Evolutionary conservation across 2,329 filamentous ascomycete genomes (phyloP).

Genomic region (Aspergillus tubingensis): DNA sequence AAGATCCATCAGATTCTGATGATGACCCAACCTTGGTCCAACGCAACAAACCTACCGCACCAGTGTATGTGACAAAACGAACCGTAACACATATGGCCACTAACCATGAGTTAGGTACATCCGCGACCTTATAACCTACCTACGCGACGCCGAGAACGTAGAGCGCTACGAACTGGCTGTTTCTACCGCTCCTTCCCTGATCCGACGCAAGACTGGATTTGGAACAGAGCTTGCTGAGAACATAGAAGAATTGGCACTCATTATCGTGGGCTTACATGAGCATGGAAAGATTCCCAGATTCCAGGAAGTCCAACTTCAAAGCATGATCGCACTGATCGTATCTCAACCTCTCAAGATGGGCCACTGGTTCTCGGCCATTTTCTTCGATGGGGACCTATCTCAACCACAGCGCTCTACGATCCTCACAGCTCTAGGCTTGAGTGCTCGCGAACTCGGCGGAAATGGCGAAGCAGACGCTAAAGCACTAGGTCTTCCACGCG

Average conservation of each 20-base stretch:
- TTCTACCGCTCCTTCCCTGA: conserved; percentile 72
- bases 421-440: conserved; percentile 77
- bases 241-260: conserved; percentile 73
- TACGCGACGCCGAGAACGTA: conserved; percentile 79
- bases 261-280: conserved; percentile 79
- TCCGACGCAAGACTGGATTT: conserved; percentile 84
- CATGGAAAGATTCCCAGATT: conserved; percentile 81
- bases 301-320: conserved; percentile 71
- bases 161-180: conserved; percentile 82
- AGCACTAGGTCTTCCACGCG: conserved; percentile 32
- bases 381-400: conserved; percentile 91
- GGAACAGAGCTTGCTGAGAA: conserved; percentile 87
- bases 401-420: conserved; percentile 79
- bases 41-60: conserved; percentile 77
- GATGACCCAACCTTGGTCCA: conserved; percentile 87
- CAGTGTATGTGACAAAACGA: conserved; percentile 58
- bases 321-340: conserved; percentile 78
- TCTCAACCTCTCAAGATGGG: conserved; percentile 76
- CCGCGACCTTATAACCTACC: conserved; percentile 74
- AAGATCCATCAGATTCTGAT: conserved; percentile 86
- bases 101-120: conserved; percentile 61
- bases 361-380: conserved; percentile 78
- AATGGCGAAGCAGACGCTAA: conserved; percentile 60
- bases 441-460: conserved; percentile 81
- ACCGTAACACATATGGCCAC: conserved; percentile 2